Conservation (phyloP, 106 monocot species). For the Posidonia australis region DNA sequence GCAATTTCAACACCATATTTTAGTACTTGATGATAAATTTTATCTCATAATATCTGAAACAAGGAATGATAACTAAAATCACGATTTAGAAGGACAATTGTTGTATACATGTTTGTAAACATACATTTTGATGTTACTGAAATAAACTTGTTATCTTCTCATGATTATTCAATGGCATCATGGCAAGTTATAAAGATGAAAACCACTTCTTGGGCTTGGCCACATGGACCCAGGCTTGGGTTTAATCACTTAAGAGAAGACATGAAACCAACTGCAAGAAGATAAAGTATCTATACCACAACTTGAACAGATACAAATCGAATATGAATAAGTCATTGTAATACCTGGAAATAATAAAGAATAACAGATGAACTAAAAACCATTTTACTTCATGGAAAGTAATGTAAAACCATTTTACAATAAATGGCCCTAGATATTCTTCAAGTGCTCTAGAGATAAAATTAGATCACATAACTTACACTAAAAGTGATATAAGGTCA, state of each 20-base stretch:
- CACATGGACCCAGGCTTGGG: constrained; percentile 69
- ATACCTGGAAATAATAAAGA: constrained; percentile 47
- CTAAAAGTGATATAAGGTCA: not conserved
- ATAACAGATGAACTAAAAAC: no score
- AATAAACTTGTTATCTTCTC: no score
- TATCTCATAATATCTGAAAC: no score
- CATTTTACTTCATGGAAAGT: no score
- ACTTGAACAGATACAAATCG: constrained; percentile 92
- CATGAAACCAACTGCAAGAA: not conserved
- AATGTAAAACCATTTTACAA: not conserved
- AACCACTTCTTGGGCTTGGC: constrained; percentile 93
- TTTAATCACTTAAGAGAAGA: constrained; percentile 67
- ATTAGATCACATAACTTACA: not conserved
- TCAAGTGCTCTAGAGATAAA: not conserved
- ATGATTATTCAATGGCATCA: no score
- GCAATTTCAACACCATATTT: no score
- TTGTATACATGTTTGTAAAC: no score
- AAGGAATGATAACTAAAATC: no score
- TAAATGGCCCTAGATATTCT: not conserved
- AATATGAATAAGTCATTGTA: constrained; percentile 88
- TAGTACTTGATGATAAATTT: no score
- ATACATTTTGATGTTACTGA: no score
- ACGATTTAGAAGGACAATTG: no score
- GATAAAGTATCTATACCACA: constrained; percentile 14
- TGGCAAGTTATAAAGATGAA: no score